A percentile compares a stretch with the other conserved stretches of the same genome.
phyloP scores from a whole-genome alignment of 208 protist species.

The Crithidia acanthocephali region DNA sequence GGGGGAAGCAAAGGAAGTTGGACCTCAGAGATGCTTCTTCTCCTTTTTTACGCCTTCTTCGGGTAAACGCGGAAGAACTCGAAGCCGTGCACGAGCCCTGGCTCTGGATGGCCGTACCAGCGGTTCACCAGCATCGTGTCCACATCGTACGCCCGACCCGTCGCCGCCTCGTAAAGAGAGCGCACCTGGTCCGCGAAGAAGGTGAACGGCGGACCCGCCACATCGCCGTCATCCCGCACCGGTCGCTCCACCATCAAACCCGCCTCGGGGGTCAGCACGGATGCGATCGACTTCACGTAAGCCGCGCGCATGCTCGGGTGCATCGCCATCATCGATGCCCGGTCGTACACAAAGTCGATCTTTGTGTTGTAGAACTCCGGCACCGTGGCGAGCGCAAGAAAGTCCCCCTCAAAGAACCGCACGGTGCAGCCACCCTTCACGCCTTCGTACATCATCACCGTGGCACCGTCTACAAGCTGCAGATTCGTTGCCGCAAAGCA shows the following conservation, averaged over 20 bases:
- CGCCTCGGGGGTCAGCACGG: slow-evolving; percentile 19
- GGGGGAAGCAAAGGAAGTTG: no score
- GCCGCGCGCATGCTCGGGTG: slow-evolving; percentile 36
- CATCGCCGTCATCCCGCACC: slow-evolving; percentile 42
- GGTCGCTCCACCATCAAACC: slow-evolving; percentile 48
- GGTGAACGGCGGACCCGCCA: slow-evolving; percentile 55
- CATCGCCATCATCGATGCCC: slow-evolving; percentile 69
- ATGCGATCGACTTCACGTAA: slow-evolving; percentile 43
- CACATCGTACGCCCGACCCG: slow-evolving; percentile 23
- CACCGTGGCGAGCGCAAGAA: slow-evolving; percentile 36
- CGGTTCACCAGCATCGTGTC: slow-evolving; percentile 27
- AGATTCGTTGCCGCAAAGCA: slow-evolving; percentile 21
- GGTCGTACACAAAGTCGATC: slow-evolving; percentile 67
- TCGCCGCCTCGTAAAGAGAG: slow-evolving; percentile 42
- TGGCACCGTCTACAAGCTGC: slow-evolving; percentile 1
- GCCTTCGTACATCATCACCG: slow-evolving; percentile 36
- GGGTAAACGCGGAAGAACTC: slow-evolving; percentile 27
- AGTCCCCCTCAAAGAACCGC: slow-evolving; percentile 56
- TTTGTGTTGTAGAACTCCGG: slow-evolving; percentile 24
- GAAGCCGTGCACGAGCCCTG: slow-evolving; percentile 20
- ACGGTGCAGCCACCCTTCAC: slow-evolving; percentile 26
- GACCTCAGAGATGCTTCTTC: neutral
- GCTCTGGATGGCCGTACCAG: slow-evolving; percentile 18
- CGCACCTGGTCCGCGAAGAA: slow-evolving; percentile 41
- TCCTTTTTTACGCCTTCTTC: neutral